Base-by-base conservation (phyloP, 164 flowering plant species). In the grape (Vitis vinifera) region DNA sequence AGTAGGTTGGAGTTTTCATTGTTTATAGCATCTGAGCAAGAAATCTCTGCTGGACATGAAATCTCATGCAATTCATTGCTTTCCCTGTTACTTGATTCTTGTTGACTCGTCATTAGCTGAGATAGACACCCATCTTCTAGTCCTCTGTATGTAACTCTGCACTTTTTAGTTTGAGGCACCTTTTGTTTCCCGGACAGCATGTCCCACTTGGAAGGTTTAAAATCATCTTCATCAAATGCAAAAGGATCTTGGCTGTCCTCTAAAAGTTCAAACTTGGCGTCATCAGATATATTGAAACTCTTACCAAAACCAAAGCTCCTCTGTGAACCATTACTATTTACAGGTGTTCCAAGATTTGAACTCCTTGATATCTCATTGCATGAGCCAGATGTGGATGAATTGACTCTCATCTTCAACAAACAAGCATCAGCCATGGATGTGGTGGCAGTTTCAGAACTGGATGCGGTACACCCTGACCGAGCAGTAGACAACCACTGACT, bases 221-320 rank as follows among this genome's bases (percentile, higher is more conserved):
- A 74, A 2, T 90, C 98, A 69, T 83, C 91, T 70, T 87, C 96
- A 79, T 91, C 88, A 81, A 95, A 95, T 70, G 95, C 97, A 88
- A 85, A 95, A 71, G 99, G 98, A 84, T 93, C 99, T 72, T 83
- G 85, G 73, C 80, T 83, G 59, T 87, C 90, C 69, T 86, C 88
- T 51, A 73, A 67, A 68, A 58, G 51, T 27, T 68, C 82, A 79
- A 60, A 47, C 14, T 55, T 68, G 10, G 29, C 66, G 65, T 67
- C 76, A 57, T 75, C 79, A 52, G 75, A 4, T 59, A 62, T 66
- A 55, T 61, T 64, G 15, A 66, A 55, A 67, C 68, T 84, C 73
- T 76, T 72, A 55, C 72, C 62, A 63, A 66, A 65, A 63, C 77
- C 67, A 51, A 67, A 29, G 11, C 74, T 81, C 50, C 71, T 69